Conservation (phyloP, 2,329 filamentous ascomycete species). For the Fusarium oligoseptatum region DNA sequence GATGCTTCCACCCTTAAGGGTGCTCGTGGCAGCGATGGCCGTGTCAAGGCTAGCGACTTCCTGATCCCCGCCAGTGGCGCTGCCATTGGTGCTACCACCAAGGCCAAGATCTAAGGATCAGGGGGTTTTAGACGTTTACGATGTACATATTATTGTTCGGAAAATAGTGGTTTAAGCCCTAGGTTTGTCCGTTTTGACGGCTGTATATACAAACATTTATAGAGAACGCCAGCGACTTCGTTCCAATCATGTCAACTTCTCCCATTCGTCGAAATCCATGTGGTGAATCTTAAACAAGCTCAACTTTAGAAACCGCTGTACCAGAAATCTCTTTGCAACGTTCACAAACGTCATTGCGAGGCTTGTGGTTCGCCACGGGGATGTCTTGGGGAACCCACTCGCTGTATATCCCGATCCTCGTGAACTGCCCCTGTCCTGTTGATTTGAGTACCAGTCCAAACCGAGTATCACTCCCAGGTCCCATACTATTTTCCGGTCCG, state of each 20-base stretch:
- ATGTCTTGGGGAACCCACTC: neutral
- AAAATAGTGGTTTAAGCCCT: neutral
- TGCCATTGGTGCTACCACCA: slow-evolving; percentile 43
- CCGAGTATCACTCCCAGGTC: neutral
- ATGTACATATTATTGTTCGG: neutral
- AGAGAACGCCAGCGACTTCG: neutral
- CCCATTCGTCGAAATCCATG: neutral
- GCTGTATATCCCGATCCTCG: neutral
- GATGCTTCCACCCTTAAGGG: slow-evolving; percentile 53
- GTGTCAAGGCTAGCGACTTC: slow-evolving; percentile 57
- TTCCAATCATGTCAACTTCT: neutral
- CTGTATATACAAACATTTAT: neutral
- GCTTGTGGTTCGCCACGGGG: neutral
- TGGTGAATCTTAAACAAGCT: neutral
- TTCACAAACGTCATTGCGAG: neutral
- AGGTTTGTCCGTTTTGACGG: slow-evolving; percentile 2
- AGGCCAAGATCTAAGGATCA: slow-evolving; percentile 3
- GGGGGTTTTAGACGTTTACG: neutral
- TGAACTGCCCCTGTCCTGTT: neutral
- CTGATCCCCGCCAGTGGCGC: slow-evolving; percentile 53
- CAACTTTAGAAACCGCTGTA: neutral
- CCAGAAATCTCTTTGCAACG: neutral
- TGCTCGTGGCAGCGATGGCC: slow-evolving; percentile 53
- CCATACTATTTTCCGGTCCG: neutral
- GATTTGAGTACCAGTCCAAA: neutral